A percentile compares a stretch with the other conserved stretches of the same genome.
Conservation (phyloP, 163 green algal species). For the Trebouxiophyceae sp. region DNA sequence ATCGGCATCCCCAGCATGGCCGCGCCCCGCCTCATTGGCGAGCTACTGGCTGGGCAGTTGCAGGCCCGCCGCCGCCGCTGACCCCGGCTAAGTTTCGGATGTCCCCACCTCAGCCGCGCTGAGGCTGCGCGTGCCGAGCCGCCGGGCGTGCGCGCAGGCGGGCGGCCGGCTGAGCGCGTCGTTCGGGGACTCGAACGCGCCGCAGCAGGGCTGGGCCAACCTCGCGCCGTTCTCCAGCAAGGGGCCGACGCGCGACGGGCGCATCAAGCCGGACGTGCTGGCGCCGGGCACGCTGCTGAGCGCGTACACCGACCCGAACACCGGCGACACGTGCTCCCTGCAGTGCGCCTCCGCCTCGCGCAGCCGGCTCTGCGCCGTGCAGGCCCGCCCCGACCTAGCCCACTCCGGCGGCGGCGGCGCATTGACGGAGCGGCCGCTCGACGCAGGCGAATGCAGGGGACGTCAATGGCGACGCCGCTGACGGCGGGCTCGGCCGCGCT, state of each 20-base stretch:
- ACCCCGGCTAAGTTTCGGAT: too few relatives aligned
- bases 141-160: not conserved
- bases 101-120: too few relatives aligned
- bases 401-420: too few relatives aligned
- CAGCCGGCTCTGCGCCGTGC: too few relatives aligned
- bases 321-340: not conserved
- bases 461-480: slow-evolving; percentile 85
- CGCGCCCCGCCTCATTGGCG: slow-evolving; percentile 34
- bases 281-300: slow-evolving; percentile 55
- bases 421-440: too few relatives aligned
- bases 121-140: too few relatives aligned
- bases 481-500: slow-evolving; percentile 66
- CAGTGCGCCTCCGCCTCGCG: not conserved
- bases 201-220: slow-evolving; percentile 46
- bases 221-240: slow-evolving; percentile 78
- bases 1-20: slow-evolving; percentile 30
- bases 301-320: slow-evolving; percentile 10
- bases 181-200: slow-evolving; percentile 10
- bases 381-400: too few relatives aligned
- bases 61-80: too few relatives aligned
- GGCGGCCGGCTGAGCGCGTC: slow-evolving; percentile 19
- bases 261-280: slow-evolving; percentile 87
- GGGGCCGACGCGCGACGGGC: slow-evolving; percentile 67
- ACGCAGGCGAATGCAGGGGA: slow-evolving; percentile 38
- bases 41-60: too few relatives aligned